A percentile compares a stretch with the other conserved stretches of the same genome.
Conservation (phyloP, 2,329 filamentous ascomycete species). For the Beauveria varroae region DNA sequence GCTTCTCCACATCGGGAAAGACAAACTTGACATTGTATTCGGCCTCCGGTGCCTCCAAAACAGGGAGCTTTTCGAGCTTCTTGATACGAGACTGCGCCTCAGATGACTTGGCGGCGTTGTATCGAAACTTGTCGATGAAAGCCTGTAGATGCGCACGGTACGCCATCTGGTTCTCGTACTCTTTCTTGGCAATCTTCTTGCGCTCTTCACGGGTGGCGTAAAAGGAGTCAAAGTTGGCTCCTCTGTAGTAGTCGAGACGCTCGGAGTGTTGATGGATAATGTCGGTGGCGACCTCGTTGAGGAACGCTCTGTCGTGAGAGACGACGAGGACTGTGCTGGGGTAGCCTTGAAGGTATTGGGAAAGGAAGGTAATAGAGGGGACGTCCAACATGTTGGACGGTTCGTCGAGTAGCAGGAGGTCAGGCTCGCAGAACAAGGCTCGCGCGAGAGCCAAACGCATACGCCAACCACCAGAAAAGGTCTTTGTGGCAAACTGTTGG, state of each 20-base stretch:
- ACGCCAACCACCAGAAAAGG: slow-evolving; percentile 98
- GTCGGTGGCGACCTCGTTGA: slow-evolving; percentile 98
- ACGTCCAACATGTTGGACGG: slow-evolving; percentile 99
- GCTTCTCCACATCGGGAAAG: slow-evolving; percentile 95
- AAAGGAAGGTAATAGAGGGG: slow-evolving; percentile 97
- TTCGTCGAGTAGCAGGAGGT: slow-evolving; percentile 93
- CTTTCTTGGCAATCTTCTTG: slow-evolving; percentile 89
- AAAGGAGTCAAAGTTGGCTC: slow-evolving; percentile 94
- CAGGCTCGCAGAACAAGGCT: slow-evolving; percentile 96
- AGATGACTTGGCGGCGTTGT: slow-evolving; percentile 97
- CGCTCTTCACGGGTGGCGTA: slow-evolving; percentile 97
- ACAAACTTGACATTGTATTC: slow-evolving; percentile 96
- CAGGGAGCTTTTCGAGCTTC: slow-evolving; percentile 94
- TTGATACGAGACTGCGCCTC: slow-evolving; percentile 98
- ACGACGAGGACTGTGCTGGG: slow-evolving; percentile 94
- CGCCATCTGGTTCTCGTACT: slow-evolving; percentile 98
- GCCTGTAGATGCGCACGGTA: slow-evolving; percentile 88
- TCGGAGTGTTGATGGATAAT: slow-evolving; percentile 98
- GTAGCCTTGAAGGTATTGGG: slow-evolving; percentile 89
- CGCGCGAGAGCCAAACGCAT: slow-evolving; percentile 93
- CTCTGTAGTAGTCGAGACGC: slow-evolving; percentile 95
- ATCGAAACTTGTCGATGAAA: slow-evolving; percentile 99
- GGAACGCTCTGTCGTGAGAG: slow-evolving; percentile 96
- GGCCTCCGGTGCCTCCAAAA: slow-evolving; percentile 80
- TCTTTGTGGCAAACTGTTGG: slow-evolving; percentile 89